Percentiles rank a stretch among this genome's conserved stretches.
Conservation (phyloP, 2,329 filamentous ascomycete genomes). For the Colletotrichum aenigma region DNA sequence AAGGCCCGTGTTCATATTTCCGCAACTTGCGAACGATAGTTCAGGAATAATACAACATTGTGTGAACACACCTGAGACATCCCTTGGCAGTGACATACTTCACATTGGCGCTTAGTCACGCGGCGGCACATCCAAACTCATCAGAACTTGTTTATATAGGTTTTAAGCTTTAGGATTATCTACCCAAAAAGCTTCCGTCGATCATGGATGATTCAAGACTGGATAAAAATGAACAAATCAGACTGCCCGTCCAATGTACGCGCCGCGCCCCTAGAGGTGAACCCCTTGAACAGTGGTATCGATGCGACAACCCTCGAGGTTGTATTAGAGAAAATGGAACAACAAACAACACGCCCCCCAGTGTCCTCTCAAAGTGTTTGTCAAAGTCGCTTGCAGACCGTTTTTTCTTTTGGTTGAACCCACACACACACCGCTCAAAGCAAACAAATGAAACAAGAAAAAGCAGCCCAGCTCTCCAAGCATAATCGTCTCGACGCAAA, state of each 20-base stretch:
- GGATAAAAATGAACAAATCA: neutral
- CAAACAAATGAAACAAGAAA: neutral
- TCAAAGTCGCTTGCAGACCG: neutral
- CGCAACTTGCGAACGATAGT: neutral
- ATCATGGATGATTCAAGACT: neutral
- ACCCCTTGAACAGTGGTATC: conserved; percentile 8
- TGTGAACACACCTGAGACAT: neutral
- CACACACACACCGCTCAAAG: neutral
- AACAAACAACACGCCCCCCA: neutral
- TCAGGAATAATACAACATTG: conserved; percentile 10
- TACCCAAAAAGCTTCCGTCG: neutral
- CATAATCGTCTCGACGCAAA: conserved; percentile 3
- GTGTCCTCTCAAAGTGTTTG: neutral
- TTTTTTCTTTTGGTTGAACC: neutral
- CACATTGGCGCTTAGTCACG: neutral
- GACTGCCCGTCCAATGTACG: neutral
- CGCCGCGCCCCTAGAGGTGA: neutral
- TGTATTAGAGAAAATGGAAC: neutral
- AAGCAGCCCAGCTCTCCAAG: neutral
- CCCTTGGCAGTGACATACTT: neutral
- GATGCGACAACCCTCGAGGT: neutral
- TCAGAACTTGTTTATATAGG: neutral
- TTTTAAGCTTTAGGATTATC: conserved; percentile 18
- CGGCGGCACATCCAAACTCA: neutral
- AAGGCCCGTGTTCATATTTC: conserved; percentile 2